A percentile compares a stretch with the other conserved stretches of the same genome.
Conservation (phyloP, 768 basidiomycete genomes). For the Boletus patriciae region DNA sequence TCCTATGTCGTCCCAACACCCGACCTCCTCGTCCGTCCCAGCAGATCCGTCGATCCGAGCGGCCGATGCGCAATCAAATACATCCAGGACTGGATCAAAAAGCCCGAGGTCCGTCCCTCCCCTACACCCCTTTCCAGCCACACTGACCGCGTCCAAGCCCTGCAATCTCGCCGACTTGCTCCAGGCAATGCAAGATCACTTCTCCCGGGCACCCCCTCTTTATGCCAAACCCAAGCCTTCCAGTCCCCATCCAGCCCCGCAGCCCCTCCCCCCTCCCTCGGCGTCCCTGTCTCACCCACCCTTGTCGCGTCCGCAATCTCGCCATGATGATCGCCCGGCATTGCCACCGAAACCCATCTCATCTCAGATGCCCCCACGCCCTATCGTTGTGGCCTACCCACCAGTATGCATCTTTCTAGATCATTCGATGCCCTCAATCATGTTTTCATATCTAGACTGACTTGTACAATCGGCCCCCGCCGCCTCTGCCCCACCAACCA, state of each 20-base stretch:
- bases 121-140: constrained; percentile 4
- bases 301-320: constrained; percentile 20
- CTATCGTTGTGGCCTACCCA: constrained; percentile 5
- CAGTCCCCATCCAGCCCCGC: constrained; percentile 23
- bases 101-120: constrained; percentile 53
- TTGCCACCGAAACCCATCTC: constrained; percentile 40
- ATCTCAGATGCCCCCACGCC: constrained; percentile 21
- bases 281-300: constrained; percentile 22
- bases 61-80: constrained; percentile 72
- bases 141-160: constrained; percentile 46
- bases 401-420: constrained; percentile 22
- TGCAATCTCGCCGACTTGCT: constrained; percentile 74
- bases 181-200: constrained; percentile 75
- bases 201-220: constrained; percentile 85
- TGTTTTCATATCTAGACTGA: constrained; percentile 19
- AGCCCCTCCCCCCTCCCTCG: constrained; percentile 15
- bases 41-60: constrained; percentile 75
- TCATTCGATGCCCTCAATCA: background rate
- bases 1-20: constrained; percentile 89
- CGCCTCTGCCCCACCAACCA: constrained; percentile 31
- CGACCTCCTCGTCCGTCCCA: constrained; percentile 84
- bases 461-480: constrained; percentile 38
- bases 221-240: constrained; percentile 72
- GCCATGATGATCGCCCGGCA: constrained; percentile 35
- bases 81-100: constrained; percentile 73